Conservation (phyloP, 2,329 filamentous ascomycete genomes). For the Rhytidhysteron rufulum region DNA sequence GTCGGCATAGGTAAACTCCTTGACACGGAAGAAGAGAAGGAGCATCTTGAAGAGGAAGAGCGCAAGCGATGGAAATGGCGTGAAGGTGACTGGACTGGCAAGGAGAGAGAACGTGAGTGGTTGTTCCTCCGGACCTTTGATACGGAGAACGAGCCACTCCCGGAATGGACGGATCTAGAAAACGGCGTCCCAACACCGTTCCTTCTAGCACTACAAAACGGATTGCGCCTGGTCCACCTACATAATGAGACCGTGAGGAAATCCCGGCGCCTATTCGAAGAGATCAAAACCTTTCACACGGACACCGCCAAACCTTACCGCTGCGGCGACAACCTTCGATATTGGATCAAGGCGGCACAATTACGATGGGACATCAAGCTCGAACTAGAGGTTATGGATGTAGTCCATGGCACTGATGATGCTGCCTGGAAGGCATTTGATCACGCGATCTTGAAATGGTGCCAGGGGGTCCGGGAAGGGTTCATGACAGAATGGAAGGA, state of each 20-base stretch:
- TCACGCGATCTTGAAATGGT: conserved; percentile 78
- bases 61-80: conserved; percentile 78
- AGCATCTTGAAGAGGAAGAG: conserved; percentile 68
- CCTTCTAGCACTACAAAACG: conserved; percentile 69
- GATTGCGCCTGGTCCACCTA: conserved; percentile 74
- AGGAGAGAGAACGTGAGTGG: conserved; percentile 73
- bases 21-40: conserved; percentile 70
- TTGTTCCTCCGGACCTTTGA: conserved; percentile 78
- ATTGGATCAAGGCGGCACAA: conserved; percentile 95
- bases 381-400: conserved; percentile 76
- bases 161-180: conserved; percentile 59
- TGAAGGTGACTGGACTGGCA: conserved; percentile 66
- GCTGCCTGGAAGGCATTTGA: conserved; percentile 80
- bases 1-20: conserved; percentile 73
- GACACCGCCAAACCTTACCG: conserved; percentile 94
- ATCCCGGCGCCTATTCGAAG: conserved; percentile 80
- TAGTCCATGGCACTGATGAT: conserved; percentile 70
- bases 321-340: conserved; percentile 87
- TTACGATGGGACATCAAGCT: conserved; percentile 86
- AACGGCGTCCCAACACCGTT: conserved; percentile 66
- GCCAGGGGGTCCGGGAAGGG: conserved; percentile 75
- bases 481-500: conserved; percentile 67
- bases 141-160: conserved; percentile 55
- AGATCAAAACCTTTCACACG: conserved; percentile 84
- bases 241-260: conserved; percentile 87